Evolutionary conservation across 2,329 filamentous ascomycete genomes (phyloP).

Genomic region (Penicillium sp.): DNA sequence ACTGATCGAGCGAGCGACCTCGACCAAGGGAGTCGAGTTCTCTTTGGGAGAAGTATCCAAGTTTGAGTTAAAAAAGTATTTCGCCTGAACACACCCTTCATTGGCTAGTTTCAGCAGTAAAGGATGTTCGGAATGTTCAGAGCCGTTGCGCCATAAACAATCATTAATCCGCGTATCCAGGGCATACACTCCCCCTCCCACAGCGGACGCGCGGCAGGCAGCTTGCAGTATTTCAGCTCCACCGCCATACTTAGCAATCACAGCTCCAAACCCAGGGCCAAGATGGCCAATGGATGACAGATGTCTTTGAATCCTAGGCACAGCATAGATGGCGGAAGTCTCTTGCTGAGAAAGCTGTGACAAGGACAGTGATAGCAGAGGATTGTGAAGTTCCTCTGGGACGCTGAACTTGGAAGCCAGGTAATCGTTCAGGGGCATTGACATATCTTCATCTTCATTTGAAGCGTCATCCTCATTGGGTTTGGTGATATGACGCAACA

Average conservation of each 20-base stretch:
- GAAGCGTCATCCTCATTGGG: conserved; percentile 53
- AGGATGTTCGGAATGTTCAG: conserved; percentile 14
- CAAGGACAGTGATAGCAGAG: conserved; percentile 69
- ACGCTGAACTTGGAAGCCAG: conserved; percentile 60
- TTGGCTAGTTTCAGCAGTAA: conserved; percentile 35
- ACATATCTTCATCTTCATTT: conserved; percentile 56
- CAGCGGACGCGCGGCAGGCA: conserved; percentile 82
- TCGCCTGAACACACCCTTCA: conserved; percentile 38
- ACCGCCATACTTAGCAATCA: conserved; percentile 92
- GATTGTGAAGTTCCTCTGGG: conserved; percentile 64
- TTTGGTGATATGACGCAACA: conserved; percentile 78
- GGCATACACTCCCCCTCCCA: conserved; percentile 88
- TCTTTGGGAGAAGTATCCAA: conserved; percentile 37
- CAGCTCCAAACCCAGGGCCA: conserved; percentile 81
- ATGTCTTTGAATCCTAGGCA: conserved; percentile 74
- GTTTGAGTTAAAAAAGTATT: conserved; percentile 36
- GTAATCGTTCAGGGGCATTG: conserved; percentile 50
- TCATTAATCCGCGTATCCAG: conserved; percentile 65
- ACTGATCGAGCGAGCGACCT: conserved; percentile 61
- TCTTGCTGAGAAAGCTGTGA: conserved; percentile 57
- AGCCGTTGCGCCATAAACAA: conserved; percentile 15
- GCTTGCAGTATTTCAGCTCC: conserved; percentile 87
- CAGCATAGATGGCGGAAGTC: conserved; percentile 64
- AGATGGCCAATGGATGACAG: conserved; percentile 83
- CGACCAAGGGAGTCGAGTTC: conserved; percentile 24